These are phyloP conservation scores for Boletus pseudo-olivaceus DNA, from an alignment of 768 basidiomycete genomes.

Conservation along the genomic window DNA sequence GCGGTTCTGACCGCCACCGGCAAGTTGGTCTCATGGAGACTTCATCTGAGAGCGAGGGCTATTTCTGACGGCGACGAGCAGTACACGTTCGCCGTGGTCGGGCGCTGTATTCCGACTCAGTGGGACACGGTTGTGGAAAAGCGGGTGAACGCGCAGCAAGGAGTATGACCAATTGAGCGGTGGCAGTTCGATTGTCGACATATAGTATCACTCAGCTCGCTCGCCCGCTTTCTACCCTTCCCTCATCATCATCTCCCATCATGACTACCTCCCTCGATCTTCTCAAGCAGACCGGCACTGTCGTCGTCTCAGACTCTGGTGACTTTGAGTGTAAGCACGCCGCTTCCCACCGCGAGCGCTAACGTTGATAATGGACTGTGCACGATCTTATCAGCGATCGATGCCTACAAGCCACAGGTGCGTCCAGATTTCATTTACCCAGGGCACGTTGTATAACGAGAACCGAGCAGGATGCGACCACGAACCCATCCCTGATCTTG, in stretches of 20 bases:
- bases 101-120: no score
- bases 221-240: background rate
- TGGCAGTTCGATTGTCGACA: conserved; percentile 12
- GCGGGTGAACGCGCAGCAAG: background rate
- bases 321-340: conserved; percentile 74
- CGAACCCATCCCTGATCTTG: conserved; percentile 94
- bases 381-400: conserved; percentile 65
- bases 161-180: conserved; percentile 15
- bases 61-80: conserved; percentile 5
- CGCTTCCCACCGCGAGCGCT: conserved; percentile 12
- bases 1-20: background rate
- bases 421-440: conserved; percentile 18
- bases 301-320: conserved; percentile 96
- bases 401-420: conserved; percentile 92
- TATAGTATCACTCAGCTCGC: conserved; percentile 16
- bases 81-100: conserved; percentile 3
- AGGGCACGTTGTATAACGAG: conserved; percentile 6
- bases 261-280: conserved; percentile 80
- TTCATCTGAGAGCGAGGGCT: conserved; percentile 9
- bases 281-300: conserved; percentile 90
- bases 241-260: conserved; percentile 33
- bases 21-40: background rate
- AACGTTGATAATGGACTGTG: conserved; percentile 19
- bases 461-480: conserved; percentile 81
- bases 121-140: conserved; percentile 24